Evolutionary conservation across 2,329 filamentous ascomycete genomes (phyloP).

Genomic region (Emmonsia crescens): DNA sequence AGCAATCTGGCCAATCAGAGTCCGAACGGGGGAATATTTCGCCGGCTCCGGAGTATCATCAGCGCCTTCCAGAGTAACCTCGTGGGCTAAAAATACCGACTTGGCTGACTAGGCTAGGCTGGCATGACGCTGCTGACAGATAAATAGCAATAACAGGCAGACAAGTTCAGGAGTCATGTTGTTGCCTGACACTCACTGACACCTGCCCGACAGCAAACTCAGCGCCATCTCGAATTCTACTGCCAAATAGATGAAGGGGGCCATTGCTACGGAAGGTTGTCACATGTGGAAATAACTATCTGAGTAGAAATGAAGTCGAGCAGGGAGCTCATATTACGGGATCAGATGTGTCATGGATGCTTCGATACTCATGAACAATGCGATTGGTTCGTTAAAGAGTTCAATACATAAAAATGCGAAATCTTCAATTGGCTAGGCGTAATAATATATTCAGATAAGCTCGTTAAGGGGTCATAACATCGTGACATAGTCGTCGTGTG

Average conservation of each 20-base stretch:
- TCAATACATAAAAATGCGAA: neutral
- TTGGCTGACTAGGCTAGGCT: too few species aligned
- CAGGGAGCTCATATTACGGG: too few species aligned
- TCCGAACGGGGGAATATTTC: neutral
- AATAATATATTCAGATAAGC: neutral
- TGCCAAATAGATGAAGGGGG: neutral
- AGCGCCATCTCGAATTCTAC: neutral
- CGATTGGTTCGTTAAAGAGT: too few species aligned
- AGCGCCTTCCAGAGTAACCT: neutral
- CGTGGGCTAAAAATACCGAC: neutral
- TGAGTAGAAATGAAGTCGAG: neutral
- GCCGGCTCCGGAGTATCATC: neutral
- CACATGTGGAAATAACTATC: neutral
- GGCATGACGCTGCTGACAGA: neutral
- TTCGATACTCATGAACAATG: neutral
- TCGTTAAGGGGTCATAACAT: neutral
- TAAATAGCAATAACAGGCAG: neutral
- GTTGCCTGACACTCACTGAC: neutral
- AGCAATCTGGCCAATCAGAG: neutral
- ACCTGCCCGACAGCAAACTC: neutral
- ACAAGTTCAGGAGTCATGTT: neutral
- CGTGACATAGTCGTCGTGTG: neutral
- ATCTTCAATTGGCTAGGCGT: neutral
- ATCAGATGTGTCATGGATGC: neutral
- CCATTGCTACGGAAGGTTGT: too few species aligned